Evolutionary conservation across 768 basidiomycete species (phyloP), one percentile per base, ranked within the genome.

Genomic region (Russula compacta): DNA sequence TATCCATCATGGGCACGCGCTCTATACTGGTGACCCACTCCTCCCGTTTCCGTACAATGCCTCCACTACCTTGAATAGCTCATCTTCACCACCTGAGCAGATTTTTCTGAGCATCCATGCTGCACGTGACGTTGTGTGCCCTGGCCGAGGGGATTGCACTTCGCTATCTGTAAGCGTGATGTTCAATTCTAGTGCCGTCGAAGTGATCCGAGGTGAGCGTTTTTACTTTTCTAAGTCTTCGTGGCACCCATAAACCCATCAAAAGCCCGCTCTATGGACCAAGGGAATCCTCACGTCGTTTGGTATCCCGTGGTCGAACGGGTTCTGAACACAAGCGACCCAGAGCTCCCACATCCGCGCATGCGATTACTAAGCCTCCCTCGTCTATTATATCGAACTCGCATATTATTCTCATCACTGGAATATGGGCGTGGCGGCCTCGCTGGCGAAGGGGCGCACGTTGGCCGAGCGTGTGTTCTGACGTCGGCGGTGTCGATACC

Each of bases 381-480:
- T 46, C 8, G 11, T 46, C 44, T 10, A 46, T 2, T 6, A 12
- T 47, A 21, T 24, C 46, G 12, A 47, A 29, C 5, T 29, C 21
- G 44, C 4, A 6, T 24, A 12, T 24, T 10, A 11, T 46, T 11
- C 4, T 11, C 24, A 46, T 4, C 21, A 46, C 44, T 11, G 4
- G 42, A 46, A 12, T 19, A 12, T 46, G 21, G 19, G 19, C 19
- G 21, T 46, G 2, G 21, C 19, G 10, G 44, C 19, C n/a, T 19
- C 8, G n/a, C 44, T 21, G 19, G 43, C 10, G n/a, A 10, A 46
- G 21, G 44, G 19, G 10, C 10, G 8, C 44, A 12, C 19, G 54
- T 55, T 55, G 54, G 54, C 54, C 54, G 54, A 55, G 43, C 54
- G 54, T 55, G 54, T 15, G 43, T 21, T 55, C 19, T 19, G 21